Percentiles rank a stretch among this genome's conserved stretches.
These are phyloP conservation scores for Tephrocybe rancida DNA, from an alignment of 768 basidiomycete genomes.

Conservation along the genomic window DNA sequence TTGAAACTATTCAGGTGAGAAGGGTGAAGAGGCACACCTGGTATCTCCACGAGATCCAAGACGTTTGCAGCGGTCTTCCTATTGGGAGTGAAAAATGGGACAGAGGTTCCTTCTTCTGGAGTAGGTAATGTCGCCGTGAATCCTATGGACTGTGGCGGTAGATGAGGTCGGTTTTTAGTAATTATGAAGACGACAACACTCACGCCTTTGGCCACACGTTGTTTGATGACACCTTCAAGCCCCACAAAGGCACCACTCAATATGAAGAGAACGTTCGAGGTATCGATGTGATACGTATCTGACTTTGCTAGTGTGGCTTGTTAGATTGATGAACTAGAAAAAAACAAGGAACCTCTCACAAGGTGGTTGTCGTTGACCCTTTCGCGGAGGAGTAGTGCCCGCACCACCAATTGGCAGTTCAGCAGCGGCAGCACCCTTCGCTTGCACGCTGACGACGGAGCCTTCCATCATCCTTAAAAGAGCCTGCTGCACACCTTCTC, in stretches of 20 bases:
- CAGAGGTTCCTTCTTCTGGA: slow-evolving; percentile 34
- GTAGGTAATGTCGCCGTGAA: slow-evolving; percentile 56
- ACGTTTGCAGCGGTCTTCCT: slow-evolving; percentile 51
- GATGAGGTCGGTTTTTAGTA: not conserved
- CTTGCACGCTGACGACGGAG: slow-evolving; percentile 78
- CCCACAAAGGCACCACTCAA: slow-evolving; percentile 95
- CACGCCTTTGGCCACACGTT: slow-evolving; percentile 84
- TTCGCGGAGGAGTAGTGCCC: slow-evolving; percentile 48
- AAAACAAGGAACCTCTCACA: slow-evolving; percentile 26
- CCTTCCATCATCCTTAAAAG: slow-evolving; percentile 95
- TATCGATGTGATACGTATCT: slow-evolving; percentile 79
- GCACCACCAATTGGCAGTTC: slow-evolving; percentile 45
- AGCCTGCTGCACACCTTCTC: slow-evolving; percentile 96
- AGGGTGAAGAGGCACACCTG: slow-evolving; percentile 42
- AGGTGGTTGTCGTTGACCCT: slow-evolving; percentile 48
- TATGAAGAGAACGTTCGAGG: slow-evolving; percentile 92
- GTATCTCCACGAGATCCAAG: slow-evolving; percentile 73
- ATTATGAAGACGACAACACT: slow-evolving; percentile 27
- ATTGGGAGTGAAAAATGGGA: slow-evolving; percentile 84
- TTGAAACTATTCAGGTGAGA: not conserved
- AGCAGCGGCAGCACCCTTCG: slow-evolving; percentile 55
- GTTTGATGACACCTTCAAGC: slow-evolving; percentile 78
- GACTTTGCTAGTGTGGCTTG: slow-evolving; percentile 44
- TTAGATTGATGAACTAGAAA: not conserved
- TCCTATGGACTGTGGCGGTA: slow-evolving; percentile 74